phyloP scores from a whole-genome alignment of 2,329 filamentous ascomycete genomes.

The Penicillium occitanis region DNA sequence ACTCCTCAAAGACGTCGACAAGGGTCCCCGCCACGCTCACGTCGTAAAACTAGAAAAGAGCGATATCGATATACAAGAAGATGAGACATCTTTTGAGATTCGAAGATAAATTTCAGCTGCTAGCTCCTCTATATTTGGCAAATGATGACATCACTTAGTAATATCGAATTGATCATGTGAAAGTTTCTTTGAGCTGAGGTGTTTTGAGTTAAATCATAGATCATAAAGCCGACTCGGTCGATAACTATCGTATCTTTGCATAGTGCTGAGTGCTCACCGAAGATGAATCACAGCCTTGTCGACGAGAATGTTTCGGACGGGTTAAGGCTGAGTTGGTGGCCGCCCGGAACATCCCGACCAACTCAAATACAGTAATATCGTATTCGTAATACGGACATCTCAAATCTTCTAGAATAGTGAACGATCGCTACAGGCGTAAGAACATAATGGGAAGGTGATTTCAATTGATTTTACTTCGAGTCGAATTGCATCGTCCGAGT shows the following conservation, averaged over 20 bases:
- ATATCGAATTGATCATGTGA: neutral
- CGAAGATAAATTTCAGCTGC: slow-evolving; percentile 20
- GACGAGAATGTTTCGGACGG: slow-evolving; percentile 1
- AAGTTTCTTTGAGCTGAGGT: neutral
- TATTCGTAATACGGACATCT: neutral
- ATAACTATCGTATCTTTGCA: neutral
- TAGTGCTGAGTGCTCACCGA: neutral
- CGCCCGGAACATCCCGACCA: neutral
- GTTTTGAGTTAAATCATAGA: neutral
- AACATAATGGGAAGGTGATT: slow-evolving; percentile 34
- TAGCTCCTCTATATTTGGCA: neutral
- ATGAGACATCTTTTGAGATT: slow-evolving; percentile 66
- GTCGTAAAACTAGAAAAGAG: slow-evolving; percentile 74
- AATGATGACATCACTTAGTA: neutral
- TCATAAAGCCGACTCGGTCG: slow-evolving; percentile 4
- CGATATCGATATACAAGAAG: slow-evolving; percentile 63
- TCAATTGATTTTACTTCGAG: slow-evolving; percentile 30
- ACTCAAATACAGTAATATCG: neutral
- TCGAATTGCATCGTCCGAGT: neutral
- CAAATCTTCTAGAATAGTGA: neutral
- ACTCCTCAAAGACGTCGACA: slow-evolving; percentile 72
- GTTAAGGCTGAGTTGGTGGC: neutral
- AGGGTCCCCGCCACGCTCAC: slow-evolving; percentile 68
- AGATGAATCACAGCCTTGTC: neutral
- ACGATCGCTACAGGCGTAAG: neutral